Conservation (phyloP, 192 early-diverging fungal species). For the Coemansia sp. region DNA sequence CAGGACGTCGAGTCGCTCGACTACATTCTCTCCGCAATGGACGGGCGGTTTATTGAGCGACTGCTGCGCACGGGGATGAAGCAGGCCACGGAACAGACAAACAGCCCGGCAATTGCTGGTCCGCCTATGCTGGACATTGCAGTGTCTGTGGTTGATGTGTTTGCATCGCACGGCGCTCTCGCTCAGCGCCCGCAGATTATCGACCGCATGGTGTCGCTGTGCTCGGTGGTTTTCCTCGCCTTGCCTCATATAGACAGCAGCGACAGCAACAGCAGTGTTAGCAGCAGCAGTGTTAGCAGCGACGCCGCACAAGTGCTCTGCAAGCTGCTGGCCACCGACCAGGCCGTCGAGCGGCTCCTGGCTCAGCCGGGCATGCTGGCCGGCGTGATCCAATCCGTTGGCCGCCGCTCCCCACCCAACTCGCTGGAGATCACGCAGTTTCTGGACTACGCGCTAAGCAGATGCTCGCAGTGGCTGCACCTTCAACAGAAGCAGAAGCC, state of each 20-base stretch:
- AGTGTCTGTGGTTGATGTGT: constrained; percentile 30
- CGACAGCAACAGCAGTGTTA: no score
- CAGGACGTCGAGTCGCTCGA: constrained; percentile 27
- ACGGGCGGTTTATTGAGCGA: constrained; percentile 39
- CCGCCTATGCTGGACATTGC: constrained; percentile 36
- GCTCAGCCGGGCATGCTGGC: constrained; percentile 10
- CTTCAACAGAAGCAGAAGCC: neutral
- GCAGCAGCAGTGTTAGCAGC: neutral
- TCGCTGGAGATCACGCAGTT: constrained; percentile 11
- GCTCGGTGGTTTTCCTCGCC: constrained; percentile 10
- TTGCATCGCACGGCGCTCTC: constrained; percentile 34
- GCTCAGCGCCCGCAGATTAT: constrained; percentile 27
- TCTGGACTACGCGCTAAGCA: constrained; percentile 27
- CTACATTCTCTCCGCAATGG: constrained; percentile 38
- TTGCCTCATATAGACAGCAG: neutral
- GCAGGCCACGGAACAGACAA: neutral
- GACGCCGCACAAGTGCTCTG: constrained; percentile 30
- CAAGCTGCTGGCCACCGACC: constrained; percentile 23
- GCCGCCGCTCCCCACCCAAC: neutral
- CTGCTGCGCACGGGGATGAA: constrained; percentile 44
- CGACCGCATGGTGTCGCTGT: constrained; percentile 37
- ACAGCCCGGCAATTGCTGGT: neutral
- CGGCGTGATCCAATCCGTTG: constrained; percentile 1
- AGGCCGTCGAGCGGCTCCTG: constrained; percentile 18
- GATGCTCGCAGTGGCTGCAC: constrained; percentile 26